Conservation (phyloP, 352 stramenopile genomes). For the Blastocystis sp. region DNA sequence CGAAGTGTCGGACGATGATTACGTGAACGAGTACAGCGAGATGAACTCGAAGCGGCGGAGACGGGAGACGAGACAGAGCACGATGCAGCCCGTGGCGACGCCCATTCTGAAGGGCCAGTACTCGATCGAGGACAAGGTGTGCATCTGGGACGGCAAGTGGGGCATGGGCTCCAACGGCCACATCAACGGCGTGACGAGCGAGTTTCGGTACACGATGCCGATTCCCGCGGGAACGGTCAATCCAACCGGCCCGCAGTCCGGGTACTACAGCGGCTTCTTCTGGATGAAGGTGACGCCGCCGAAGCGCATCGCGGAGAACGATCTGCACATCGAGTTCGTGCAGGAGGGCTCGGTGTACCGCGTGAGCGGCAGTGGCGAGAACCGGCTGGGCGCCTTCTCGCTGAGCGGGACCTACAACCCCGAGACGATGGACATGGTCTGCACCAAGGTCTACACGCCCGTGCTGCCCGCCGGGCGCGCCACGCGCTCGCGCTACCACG, state of each 20-base stretch:
- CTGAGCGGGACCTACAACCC: constrained; percentile 62
- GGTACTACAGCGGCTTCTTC: constrained; percentile 65
- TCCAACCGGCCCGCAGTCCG: constrained; percentile 51
- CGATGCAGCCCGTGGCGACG: not conserved
- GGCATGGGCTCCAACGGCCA: constrained; percentile 59
- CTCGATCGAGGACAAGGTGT: constrained; percentile 48
- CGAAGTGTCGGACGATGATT: constrained; percentile 53
- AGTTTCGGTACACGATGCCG: constrained; percentile 60
- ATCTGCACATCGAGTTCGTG: constrained; percentile 39
- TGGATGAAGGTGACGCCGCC: constrained; percentile 59
- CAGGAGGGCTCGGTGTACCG: constrained; percentile 42
- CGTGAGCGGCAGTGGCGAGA: constrained; percentile 45
- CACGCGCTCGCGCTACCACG: constrained; percentile 14
- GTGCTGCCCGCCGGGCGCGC: constrained; percentile 6
- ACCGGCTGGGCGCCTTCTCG: constrained; percentile 52
- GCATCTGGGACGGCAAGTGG: constrained; percentile 65
- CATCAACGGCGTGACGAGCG: constrained; percentile 60
- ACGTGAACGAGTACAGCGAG: constrained; percentile 53
- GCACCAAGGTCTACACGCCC: constrained; percentile 49
- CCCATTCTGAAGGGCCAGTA: constrained; percentile 60
- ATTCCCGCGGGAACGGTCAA: not conserved
- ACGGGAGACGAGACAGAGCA: constrained; percentile 32
- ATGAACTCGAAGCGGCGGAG: constrained; percentile 55
- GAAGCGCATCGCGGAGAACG: constrained; percentile 50
- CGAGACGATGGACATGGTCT: constrained; percentile 67